Percentiles rank a stretch among this genome's conserved stretches.
Evolutionary conservation across 257 asterid genomes (phyloP).

Genomic region (Echium plantagineum): DNA sequence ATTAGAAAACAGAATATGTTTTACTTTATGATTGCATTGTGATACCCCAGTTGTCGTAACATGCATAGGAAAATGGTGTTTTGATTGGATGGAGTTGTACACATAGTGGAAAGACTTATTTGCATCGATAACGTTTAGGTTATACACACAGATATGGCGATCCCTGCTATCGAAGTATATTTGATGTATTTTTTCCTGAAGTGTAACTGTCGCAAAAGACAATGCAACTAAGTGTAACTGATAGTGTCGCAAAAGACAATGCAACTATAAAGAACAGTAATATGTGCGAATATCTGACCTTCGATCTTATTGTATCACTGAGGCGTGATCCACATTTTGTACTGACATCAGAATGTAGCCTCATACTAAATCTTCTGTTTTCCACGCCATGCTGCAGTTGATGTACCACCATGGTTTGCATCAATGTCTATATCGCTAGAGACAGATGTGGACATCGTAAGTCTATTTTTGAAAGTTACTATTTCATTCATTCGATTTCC

Average conservation of each 20-base stretch:
- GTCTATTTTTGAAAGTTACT: slow-evolving; percentile 22
- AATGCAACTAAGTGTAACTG: no score
- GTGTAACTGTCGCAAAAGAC: no score
- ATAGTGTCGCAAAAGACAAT: not conserved
- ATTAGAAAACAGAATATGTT: no score
- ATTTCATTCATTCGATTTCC: not conserved
- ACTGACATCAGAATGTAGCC: not conserved
- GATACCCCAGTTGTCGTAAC: no score
- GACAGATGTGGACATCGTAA: slow-evolving; percentile 60
- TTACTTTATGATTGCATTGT: no score
- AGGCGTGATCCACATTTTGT: not conserved
- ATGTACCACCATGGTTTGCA: slow-evolving; percentile 88
- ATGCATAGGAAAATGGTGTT: no score
- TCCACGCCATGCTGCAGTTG: slow-evolving; percentile 52
- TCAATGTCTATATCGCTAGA: slow-evolving; percentile 57
- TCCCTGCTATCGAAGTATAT: not conserved
- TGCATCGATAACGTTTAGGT: no score
- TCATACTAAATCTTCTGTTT: slow-evolving; percentile 5
- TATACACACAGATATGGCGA: no score
- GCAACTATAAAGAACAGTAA: not conserved
- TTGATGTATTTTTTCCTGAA: not conserved
- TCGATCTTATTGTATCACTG: no score
- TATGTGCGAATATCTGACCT: not conserved
- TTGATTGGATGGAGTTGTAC: no score
- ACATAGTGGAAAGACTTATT: no score